phyloP scores from a whole-genome alignment of 2,329 filamentous ascomycete genomes.

The Arthrinium phaeospermum region DNA sequence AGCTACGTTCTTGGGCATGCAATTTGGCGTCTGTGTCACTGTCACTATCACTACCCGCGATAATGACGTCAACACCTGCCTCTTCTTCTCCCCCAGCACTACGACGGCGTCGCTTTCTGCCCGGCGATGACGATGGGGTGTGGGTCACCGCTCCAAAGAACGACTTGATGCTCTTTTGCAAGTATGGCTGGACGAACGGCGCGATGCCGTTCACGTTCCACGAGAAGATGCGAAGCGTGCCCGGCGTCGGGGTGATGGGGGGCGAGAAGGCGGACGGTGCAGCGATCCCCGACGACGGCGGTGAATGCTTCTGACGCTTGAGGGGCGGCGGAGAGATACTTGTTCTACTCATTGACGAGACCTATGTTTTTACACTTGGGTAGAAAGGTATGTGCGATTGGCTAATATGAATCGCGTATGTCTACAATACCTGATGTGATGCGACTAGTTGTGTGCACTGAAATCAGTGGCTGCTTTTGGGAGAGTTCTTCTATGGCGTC shows the following conservation, averaged over 20 bases:
- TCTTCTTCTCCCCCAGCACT: background rate
- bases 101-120: background rate
- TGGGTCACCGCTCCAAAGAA: constrained; percentile 35
- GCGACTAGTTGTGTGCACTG: background rate
- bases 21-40: background rate
- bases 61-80: background rate
- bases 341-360: background rate
- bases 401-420: too few species aligned
- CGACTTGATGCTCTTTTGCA: constrained; percentile 20
- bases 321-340: constrained; percentile 10
- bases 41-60: background rate
- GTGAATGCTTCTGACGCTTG: background rate
- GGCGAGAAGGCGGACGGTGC: background rate
- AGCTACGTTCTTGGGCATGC: constrained; percentile 35
- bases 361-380: too few species aligned
- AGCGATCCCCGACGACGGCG: background rate
- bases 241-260: background rate
- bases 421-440: too few species aligned
- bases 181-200: constrained; percentile 21
- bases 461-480: background rate
- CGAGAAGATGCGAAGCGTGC: constrained; percentile 22
- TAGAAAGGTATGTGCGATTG: too few species aligned
- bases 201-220: constrained; percentile 28
- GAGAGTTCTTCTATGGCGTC: too few species aligned
- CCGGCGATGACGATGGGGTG: background rate